Base-by-base conservation (phyloP, 192 early-diverging fungal genomes). In the Coemansia sp. region DNA sequence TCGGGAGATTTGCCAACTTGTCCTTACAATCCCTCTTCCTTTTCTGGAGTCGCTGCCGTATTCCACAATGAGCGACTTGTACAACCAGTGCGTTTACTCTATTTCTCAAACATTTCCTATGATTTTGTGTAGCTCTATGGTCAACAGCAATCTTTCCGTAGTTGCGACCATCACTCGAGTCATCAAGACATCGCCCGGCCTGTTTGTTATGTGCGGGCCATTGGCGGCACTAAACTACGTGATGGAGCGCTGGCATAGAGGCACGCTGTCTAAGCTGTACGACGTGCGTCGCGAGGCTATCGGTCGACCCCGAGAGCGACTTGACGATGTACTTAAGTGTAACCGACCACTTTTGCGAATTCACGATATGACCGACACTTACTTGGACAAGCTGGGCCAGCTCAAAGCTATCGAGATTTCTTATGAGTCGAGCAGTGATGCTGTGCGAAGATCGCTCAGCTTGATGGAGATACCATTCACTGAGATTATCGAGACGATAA, bases 1-100 rank as follows among this genome's bases (percentile, higher is more conserved):
- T 1, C 15, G 22, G 2, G 12, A 58, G 2, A 13, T 71, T 4
- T 18, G 69, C 15, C 31, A 70, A 20, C 33, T 29, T 1, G 43
- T 73, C 41, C 33, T 73, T 1, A n/a, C 63, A 1, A 4, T 72
- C 27, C 74, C 71, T 0, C 53, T 81, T 16, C 22, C 74, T 4
- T 34, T 63, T 2, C 31, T 66, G 2, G 79, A 81, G 34, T 29
- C 29, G 3, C 60, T 80, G 20, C 34, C 66, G 0, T 12, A 22
- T 13, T 44, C 4, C 0, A 49, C 38, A 10, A 22, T 78, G 8
- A 10, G 31, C 0, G 15, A 49, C 0, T 24, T 78, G 15, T 78
- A 65, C 46, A 7, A 0, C 1, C 20, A 18, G 5, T 29, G 12
- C 3, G 5, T 29, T 0, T 4, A 13, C 5, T 9, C 0, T 5